A percentile compares a stretch with the other conserved stretches of the same genome.
Conservation (phyloP, 2,329 filamentous ascomycete genomes). For the Colletotrichum magnum region DNA sequence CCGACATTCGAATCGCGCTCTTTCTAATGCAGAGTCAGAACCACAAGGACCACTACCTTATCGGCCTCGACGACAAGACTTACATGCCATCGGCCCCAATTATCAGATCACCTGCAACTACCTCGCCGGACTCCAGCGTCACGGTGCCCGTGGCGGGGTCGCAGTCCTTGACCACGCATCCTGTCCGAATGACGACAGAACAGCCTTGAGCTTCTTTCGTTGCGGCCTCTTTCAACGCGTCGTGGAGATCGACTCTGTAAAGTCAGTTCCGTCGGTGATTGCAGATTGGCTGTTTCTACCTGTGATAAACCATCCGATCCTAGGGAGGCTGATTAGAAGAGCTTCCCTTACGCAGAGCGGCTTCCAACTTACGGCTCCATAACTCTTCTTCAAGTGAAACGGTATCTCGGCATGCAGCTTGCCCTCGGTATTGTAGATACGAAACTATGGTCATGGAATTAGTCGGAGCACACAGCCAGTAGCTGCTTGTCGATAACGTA, state of each 20-base stretch:
- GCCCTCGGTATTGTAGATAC: slow-evolving; percentile 46
- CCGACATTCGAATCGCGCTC: slow-evolving; percentile 37
- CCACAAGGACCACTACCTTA: background rate
- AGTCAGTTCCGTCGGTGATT: background rate
- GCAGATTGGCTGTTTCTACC: slow-evolving; percentile 43
- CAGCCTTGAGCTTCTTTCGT: slow-evolving; percentile 41
- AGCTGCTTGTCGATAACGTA: background rate
- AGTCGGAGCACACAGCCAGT: background rate
- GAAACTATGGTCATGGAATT: slow-evolving; percentile 43
- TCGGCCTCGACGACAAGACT: background rate
- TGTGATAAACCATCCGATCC: slow-evolving; percentile 57
- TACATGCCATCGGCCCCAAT: slow-evolving; percentile 55
- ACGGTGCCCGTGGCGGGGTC: slow-evolving; percentile 55
- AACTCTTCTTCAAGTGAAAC: slow-evolving; percentile 46
- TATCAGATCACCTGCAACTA: slow-evolving; percentile 48
- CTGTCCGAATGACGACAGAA: slow-evolving; percentile 47
- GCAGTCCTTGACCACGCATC: slow-evolving; percentile 50
- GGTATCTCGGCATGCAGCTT: slow-evolving; percentile 49
- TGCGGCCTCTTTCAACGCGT: slow-evolving; percentile 47
- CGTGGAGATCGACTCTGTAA: slow-evolving; percentile 50
- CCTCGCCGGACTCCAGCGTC: slow-evolving; percentile 50
- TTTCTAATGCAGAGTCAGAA: background rate
- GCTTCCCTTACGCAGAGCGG: background rate
- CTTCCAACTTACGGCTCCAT: slow-evolving; percentile 46
- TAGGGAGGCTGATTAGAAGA: background rate